Conservation (phyloP, 495 filamentous ascomycete species). For the Jackrogersella minutella region DNA sequence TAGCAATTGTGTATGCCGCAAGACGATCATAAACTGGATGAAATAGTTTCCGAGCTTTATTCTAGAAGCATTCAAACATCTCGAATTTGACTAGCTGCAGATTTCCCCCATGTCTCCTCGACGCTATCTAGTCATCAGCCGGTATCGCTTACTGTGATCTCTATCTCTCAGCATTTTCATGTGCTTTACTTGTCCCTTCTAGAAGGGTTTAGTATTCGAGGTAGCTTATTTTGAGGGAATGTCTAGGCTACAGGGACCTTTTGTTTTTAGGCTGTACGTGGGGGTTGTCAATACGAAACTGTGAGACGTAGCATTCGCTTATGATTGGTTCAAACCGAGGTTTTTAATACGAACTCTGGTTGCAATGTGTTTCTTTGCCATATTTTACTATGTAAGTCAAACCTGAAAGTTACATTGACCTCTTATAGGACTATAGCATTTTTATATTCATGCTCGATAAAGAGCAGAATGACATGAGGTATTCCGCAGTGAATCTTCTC, state of each 20-base stretch:
- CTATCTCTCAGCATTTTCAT: neutral
- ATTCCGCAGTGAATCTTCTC: no score
- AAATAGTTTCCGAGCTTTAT: neutral
- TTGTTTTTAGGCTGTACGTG: neutral
- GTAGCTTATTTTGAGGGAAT: neutral
- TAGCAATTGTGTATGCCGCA: slow-evolving; percentile 5
- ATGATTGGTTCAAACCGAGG: neutral
- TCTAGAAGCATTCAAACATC: slow-evolving; percentile 7
- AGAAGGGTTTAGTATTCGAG: neutral
- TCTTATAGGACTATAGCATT: neutral
- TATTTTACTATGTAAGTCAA: neutral
- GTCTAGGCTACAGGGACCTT: neutral
- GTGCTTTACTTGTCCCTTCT: neutral
- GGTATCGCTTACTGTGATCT: slow-evolving; percentile 10
- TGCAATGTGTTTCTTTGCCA: no score
- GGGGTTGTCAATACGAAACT: neutral
- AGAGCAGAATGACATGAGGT: no score
- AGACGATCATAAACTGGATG: slow-evolving; percentile 1
- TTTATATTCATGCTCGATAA: neutral
- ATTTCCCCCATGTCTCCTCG: neutral
- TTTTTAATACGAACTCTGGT: neutral
- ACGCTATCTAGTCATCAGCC: neutral
- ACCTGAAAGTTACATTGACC: neutral
- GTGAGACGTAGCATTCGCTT: neutral
- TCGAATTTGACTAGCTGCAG: slow-evolving; percentile 3